These are phyloP conservation scores for Euphorbia corollata DNA, from an alignment of 441 rosid genomes.

Conservation along the genomic window DNA sequence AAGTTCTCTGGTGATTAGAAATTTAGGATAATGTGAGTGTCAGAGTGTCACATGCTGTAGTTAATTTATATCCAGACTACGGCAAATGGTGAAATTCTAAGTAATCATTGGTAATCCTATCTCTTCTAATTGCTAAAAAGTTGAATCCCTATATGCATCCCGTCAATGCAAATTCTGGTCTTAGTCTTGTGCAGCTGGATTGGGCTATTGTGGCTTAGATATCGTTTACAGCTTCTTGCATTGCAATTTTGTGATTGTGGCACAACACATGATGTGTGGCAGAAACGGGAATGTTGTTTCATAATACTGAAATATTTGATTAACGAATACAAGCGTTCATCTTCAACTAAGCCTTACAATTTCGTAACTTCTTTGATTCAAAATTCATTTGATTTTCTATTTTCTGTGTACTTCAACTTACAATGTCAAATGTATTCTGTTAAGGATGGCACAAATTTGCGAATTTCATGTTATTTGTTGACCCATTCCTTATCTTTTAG, in stretches of 20 bases:
- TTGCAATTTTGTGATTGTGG: neutral
- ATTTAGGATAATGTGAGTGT: neutral
- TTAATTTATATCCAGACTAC: neutral
- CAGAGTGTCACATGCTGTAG: neutral
- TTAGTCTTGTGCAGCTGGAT: neutral
- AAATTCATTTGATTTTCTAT: neutral
- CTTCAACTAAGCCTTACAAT: neutral
- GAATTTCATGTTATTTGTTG: neutral
- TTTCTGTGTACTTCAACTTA: neutral
- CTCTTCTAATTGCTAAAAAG: neutral
- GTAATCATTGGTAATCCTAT: neutral
- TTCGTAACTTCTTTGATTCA: neutral
- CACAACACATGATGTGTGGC: neutral
- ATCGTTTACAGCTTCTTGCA: neutral
- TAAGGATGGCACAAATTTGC: neutral
- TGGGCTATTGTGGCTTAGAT: neutral
- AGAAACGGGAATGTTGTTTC: neutral
- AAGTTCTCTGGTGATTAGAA: neutral
- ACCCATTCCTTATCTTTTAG: neutral
- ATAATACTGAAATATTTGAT: neutral
- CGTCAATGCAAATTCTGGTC: neutral
- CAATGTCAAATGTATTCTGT: neutral
- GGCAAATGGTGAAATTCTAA: neutral
- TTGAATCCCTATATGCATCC: neutral
- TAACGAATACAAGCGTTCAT: neutral